Percentiles rank a stretch among this genome's conserved stretches.
Evolutionary conservation across 768 basidiomycete species (phyloP).

Genomic region (Boletus eberwhitei): DNA sequence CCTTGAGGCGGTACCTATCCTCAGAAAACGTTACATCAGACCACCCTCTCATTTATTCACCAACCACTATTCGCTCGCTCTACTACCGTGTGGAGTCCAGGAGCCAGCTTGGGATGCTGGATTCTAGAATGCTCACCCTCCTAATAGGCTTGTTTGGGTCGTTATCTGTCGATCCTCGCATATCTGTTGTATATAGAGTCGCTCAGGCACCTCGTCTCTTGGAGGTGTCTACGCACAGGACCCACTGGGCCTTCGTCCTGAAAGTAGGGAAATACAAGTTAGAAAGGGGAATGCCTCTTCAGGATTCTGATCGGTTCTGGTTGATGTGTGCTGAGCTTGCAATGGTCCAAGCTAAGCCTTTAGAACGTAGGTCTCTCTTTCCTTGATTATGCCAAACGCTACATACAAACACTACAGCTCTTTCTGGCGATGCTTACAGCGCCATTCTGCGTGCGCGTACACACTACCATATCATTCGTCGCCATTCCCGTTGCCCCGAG

Average conservation of each 20-base stretch:
- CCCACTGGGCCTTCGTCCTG: constrained; percentile 51
- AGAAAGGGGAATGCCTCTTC: constrained; percentile 30
- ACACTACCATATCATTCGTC: constrained; percentile 41
- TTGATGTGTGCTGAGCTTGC: constrained; percentile 49
- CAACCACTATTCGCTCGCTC: constrained; percentile 37
- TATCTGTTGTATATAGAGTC: constrained; percentile 25
- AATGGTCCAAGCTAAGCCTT: constrained; percentile 12
- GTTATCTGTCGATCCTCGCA: constrained; percentile 37
- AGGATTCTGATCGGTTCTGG: constrained; percentile 59
- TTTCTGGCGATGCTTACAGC: constrained; percentile 5
- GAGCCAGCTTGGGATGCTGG: constrained; percentile 34
- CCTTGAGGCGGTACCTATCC: constrained; percentile 15
- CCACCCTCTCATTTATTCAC: constrained; percentile 17
- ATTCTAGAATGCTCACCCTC: constrained; percentile 35
- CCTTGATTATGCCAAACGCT: constrained; percentile 1
- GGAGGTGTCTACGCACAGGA: constrained; percentile 12
- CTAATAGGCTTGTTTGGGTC: constrained; percentile 51
- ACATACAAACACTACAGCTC: constrained; percentile 9
- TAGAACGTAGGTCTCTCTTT: constrained; percentile 14
- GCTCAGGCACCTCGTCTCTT: constrained; percentile 31
- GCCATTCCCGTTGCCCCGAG: constrained; percentile 36
- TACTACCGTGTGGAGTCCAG: constrained; percentile 37
- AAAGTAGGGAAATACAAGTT: constrained; percentile 46
- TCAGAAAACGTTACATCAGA: constrained; percentile 9
- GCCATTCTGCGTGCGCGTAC: constrained; percentile 34